Evolutionary conservation across 441 rosid genomes (phyloP), one percentile per base, ranked within the genome.

Genomic region (Mallotus repandus): DNA sequence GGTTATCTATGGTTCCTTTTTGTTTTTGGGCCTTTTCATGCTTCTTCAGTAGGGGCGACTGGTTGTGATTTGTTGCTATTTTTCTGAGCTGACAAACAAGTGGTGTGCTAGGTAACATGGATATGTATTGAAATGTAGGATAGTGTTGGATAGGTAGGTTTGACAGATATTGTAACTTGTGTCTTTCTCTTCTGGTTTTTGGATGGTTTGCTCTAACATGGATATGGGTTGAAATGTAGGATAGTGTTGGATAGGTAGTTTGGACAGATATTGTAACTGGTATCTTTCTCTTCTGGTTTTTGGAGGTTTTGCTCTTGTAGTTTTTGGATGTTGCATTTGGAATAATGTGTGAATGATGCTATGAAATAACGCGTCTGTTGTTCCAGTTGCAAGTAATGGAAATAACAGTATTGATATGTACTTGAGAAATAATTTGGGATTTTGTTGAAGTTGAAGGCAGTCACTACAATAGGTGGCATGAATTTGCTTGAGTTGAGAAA

Each of bases 361-460:
- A 52, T 52, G 10, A 32, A 29, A 67, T 13, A 22, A 18, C 38
- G 56, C 32, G 5, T 53, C 45, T 55, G 41, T 19, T 68, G 25
- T 45, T 43, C 41, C 41, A 53, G 64, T 12, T 56, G 54, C 63
- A 43, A 19, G 13, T 57, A 15, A 38, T 16, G n/a, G 16, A 38
- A 69, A 22, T 60, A 48, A 45, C 46, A 19, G n/a, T 15, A 1
- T 46, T 66, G 21, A 25, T 1, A 4, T 49, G 58, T 50, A 18
- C 4, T 50, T 48, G 57, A 66, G 58, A 12, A 50, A 53, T 14
- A 7, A 35, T 50, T 52, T 53, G 46, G 32, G 43, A 13, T 12
- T 15, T 62, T 63, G 16, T 22, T 41, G 35, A 71, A 72, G 35
- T 62, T 71, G 59, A 61, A 53, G 32, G 45, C 11, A 35, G 52